Base-by-base conservation (phyloP, 139 green algal genomes). In the Gonium pectorale region DNA sequence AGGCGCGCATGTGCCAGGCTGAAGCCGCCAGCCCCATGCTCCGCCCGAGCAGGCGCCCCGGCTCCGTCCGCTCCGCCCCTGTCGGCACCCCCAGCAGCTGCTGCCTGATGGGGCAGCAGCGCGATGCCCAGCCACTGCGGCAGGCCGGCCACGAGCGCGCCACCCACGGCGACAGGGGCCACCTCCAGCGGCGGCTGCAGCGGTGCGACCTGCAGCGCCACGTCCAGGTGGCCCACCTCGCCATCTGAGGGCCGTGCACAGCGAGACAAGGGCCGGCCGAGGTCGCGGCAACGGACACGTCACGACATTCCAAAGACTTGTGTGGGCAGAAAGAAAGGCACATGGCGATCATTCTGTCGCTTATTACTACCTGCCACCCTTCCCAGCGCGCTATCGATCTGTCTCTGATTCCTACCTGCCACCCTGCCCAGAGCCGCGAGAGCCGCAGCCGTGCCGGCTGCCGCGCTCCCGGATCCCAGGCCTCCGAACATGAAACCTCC, bases 61-160 rank as follows among this genome's bases (percentile, higher is more conserved):
- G 35, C 59, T 27, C 38, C 56, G 1, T 21, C 54, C 13, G 27
- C 37, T 5, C n/a, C 40, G 40, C 33, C 77, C 29, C 35, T 37
- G 8, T 35, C 64, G 19, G 8, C 64, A 11, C 64, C 64, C 64
- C n/a, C 64, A 35, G 13, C 64, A 17, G n/a, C 22, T 49, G 49
- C 31, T 33, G 19, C 49, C 22, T 67, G 44, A 9, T 4, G 13
- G 24, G 66, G 33, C 44, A 63, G 62, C 44, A 84, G 41, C 62
- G 31, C 62, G 24, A 84, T 26, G 1, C 78, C 78, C 31, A 84
- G 78, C 78, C 78, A 84, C 46, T 84, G 78, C 60, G 62, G 78
- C 78, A 84, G 78, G 5, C 78, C 78, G 6, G 33, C 62, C 22
- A 22, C 7, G 33, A 84, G 78, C 31, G n/a, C 31, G 3, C 78